These are phyloP conservation scores for Arachnomyces sp. DNA, from an alignment of 2,329 filamentous ascomycete genomes.

Conservation along the genomic window DNA sequence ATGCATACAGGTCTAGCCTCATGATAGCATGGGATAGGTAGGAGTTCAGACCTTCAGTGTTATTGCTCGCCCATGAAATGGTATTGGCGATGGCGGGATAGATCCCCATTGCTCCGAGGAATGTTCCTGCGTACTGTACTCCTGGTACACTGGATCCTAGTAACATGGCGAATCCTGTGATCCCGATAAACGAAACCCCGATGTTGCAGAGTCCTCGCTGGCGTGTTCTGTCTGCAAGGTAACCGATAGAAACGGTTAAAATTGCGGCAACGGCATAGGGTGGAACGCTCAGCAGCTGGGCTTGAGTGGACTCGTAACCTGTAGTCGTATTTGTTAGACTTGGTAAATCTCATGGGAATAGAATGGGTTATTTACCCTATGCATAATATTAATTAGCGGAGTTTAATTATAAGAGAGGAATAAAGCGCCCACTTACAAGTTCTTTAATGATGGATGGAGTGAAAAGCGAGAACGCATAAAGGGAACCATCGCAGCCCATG, in stretches of 20 bases:
- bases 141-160: conserved; percentile 54
- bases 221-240: conserved; percentile 65
- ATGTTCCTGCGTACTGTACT: conserved; percentile 75
- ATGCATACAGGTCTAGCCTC: no score
- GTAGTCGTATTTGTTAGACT: conserved; percentile 7
- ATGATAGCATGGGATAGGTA: not conserved
- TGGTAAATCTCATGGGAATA: no score
- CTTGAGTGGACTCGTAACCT: conserved; percentile 53
- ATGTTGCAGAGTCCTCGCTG: conserved; percentile 78
- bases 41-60: conserved; percentile 52
- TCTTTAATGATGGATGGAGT: conserved; percentile 68
- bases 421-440: conserved; percentile 5
- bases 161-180: conserved; percentile 73
- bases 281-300: conserved; percentile 67
- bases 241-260: conserved; percentile 63
- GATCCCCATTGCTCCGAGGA: conserved; percentile 78
- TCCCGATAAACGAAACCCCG: conserved; percentile 58
- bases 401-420: conserved; percentile 9
- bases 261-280: conserved; percentile 66
- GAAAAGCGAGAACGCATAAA: conserved; percentile 72
- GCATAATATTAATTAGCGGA: not conserved
- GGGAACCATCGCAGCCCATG: conserved; percentile 61
- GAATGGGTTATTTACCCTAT: no score
- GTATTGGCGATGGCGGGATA: conserved; percentile 84
- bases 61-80: conserved; percentile 82